Conservation (phyloP, 2,329 filamentous ascomycete species). For the Claviceps sorghi region DNA sequence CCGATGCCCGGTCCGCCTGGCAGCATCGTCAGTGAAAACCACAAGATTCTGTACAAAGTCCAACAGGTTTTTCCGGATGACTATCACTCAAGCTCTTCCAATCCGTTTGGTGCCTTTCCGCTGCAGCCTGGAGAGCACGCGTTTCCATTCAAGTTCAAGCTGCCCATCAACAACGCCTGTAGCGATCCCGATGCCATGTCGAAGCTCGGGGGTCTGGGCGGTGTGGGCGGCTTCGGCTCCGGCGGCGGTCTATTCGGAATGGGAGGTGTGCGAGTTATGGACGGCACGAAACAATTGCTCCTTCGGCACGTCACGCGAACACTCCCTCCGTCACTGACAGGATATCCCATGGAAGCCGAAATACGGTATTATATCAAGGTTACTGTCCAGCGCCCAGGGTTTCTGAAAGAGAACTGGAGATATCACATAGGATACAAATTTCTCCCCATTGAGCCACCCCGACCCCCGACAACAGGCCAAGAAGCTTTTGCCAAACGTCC, state of each 20-base stretch:
- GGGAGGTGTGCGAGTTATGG: conserved; percentile 44
- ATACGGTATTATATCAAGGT: conserved; percentile 91
- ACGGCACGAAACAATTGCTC: conserved; percentile 46
- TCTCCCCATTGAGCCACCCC: conserved; percentile 80
- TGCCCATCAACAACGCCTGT: conserved; percentile 64
- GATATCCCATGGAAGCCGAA: conserved; percentile 74
- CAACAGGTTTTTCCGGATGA: conserved; percentile 57
- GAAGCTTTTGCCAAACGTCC: conserved; percentile 74
- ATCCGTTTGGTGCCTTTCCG: conserved; percentile 35
- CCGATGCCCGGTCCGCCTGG: conserved; percentile 22
- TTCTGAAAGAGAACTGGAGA: conserved; percentile 84
- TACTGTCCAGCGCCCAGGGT: conserved; percentile 75
- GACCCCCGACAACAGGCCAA: conserved; percentile 49
- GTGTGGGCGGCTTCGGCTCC: conserved; percentile 35
- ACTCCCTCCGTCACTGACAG: conserved; percentile 76
- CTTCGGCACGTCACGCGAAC: conserved; percentile 67
- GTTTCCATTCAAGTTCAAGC: conserved; percentile 66
- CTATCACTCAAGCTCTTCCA: conserved; percentile 25
- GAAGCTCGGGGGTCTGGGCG: conserved; percentile 37
- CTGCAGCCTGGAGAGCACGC: conserved; percentile 56
- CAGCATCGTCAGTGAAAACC: conserved; percentile 39
- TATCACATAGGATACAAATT: conserved; percentile 61
- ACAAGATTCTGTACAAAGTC: conserved; percentile 63
- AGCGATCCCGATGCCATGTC: conserved; percentile 38
- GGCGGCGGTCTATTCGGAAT: conserved; percentile 32